Evolutionary conservation across 108 stramenopile genomes (phyloP).

Genomic region (Skeletonema menzelii): DNA sequence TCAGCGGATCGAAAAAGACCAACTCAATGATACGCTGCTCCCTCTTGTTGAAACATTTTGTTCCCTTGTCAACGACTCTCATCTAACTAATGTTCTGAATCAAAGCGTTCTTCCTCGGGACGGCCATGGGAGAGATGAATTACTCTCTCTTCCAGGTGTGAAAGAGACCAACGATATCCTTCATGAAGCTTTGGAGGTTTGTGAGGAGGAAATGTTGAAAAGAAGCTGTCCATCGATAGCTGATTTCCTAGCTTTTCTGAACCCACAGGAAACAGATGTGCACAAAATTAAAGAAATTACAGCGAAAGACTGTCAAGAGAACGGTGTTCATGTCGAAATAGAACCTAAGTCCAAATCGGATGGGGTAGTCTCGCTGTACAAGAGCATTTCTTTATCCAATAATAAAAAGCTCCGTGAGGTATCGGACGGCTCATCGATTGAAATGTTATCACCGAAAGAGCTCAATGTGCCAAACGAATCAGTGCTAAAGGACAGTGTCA

Average conservation of each 20-base stretch:
- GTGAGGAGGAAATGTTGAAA: conserved; percentile 5
- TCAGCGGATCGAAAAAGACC: neutral
- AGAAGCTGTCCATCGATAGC: conserved; percentile 18
- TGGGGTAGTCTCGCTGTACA: neutral
- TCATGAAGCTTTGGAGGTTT: conserved; percentile 5
- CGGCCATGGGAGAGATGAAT: neutral
- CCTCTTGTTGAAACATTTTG: conserved; percentile 16
- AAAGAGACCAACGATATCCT: neutral
- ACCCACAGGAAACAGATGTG: neutral
- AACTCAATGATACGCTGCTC: conserved; percentile 3
- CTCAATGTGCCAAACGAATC: neutral
- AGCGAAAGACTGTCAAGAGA: neutral
- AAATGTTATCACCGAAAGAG: conserved; percentile 7
- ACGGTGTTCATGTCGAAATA: neutral
- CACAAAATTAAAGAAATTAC: neutral
- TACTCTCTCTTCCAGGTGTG: conserved; percentile 17
- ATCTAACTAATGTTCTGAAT: conserved; percentile 5
- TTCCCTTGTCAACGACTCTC: conserved; percentile 16
- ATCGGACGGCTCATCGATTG: neutral
- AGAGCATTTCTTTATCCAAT: neutral
- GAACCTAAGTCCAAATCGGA: neutral
- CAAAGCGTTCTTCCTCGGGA: neutral
- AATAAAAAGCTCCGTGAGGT: neutral
- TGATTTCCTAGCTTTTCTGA: conserved; percentile 22
- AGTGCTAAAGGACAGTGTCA: neutral